Base-by-base conservation (phyloP, 164 flowering plant species). In the Malania oleifera region DNA sequence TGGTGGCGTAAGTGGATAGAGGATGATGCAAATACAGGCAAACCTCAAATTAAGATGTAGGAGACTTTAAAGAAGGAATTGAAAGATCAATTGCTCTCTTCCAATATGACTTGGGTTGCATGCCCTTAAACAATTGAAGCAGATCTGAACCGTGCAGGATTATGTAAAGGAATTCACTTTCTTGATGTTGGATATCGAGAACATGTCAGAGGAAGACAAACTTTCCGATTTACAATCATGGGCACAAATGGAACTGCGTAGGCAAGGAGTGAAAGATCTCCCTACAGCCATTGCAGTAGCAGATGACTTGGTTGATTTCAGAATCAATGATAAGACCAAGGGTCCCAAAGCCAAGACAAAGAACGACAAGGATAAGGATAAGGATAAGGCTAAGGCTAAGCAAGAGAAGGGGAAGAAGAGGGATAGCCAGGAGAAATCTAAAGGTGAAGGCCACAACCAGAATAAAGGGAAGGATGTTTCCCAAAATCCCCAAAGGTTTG, bases 181-280 rank as follows among this genome's bases (percentile, higher is more conserved):
- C 0, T 45, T 64, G 18, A 2, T 68, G 56, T 8, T 72, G 19
- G 56, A 72, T 2, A 58, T 72, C 12, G 40, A 61, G 17, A 54
- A 68, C 47, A 72, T 68, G 70, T 61, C 59, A 0, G 39, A 72
- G 25, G 72, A 64, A 11, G 66, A 64, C 31, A 64, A 60, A 25
- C 31, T 60, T 0, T 68, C 61, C 2, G 45, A 54, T 1, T 14
- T 72, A 24, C 47, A 64, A 12, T 1, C 41, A 0, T 65, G 59
- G 52, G 72, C 67, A 0, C 43, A 64, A 7, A 34, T n/a, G 0
- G 63, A 67, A 13, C 7, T 72, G n/a, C 14, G 28, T 12, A 46
- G 61, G 17, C 58, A 65, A 15, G 41, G 29, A 0, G 60, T 68
- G 18, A 52, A 46, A 10, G 64, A 68, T 31, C 24, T 68, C 1